Evolutionary conservation across 2,329 filamentous ascomycete species (phyloP), one percentile per base, ranked within the genome.

Genomic region (Tolypocladium inflatum): DNA sequence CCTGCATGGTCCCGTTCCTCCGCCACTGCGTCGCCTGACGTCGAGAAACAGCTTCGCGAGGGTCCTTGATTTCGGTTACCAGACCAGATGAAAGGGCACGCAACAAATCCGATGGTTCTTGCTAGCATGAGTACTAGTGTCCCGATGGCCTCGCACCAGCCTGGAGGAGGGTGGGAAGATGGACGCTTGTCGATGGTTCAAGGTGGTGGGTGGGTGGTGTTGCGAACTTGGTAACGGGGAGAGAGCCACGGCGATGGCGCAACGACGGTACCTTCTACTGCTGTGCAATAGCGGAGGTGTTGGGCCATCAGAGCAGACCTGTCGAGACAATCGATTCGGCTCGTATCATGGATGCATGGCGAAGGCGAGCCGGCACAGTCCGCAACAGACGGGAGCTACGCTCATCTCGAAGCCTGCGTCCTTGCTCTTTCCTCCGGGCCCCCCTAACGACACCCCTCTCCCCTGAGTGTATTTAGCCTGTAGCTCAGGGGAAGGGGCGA

Each of bases 401-500:
- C 39, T 48, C 43, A 6, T 8, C 30, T 52, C 19, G n/a, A 10
- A 15, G 6, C 4, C 11, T 21, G 52, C 52, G n/a, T 15, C 21
- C 38, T 35, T 3, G 38, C 23, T 48, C 21, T 6, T 26, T 17
- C 43, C 21, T 30, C 35, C 11, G 38, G 7, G 7, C 38, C 15
- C 38, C 38, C 21, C 43, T 51, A 51, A n/a, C 26, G 48, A 51
- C 48, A 51, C 48, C 48, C 48, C 48, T 51, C 48, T 51, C 48
- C 26, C 30, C 48, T 35, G 30, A 35, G 48, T 51, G 26, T 10
- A 7, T 8, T 8, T 19, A n/a, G 39, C 15, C 33, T 3, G 51
- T 55, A 35, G 54, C 54, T 55, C 54, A 55, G 41, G 54, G 54
- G 41, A 55, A 21, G n/a, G 58, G 43, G 21, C 15, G 48, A n/a